Conservation (phyloP, 805 yeast genomes). For the Candida succiphila region DNA sequence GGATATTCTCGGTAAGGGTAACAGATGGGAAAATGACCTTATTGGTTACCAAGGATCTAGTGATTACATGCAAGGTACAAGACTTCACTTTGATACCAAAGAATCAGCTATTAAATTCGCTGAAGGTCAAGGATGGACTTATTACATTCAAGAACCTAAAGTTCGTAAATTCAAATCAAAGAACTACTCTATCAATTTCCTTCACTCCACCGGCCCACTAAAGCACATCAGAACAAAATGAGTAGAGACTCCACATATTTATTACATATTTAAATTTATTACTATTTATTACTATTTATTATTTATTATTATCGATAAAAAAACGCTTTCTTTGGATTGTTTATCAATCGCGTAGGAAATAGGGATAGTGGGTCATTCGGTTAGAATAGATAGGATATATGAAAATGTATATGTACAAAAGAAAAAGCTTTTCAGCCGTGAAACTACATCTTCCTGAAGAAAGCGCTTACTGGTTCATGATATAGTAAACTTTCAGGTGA, state of each 20-base stretch:
- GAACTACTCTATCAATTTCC: slow-evolving; percentile 64
- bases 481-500: too few species aligned
- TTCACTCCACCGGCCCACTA: slow-evolving; percentile 58
- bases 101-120: slow-evolving; percentile 77
- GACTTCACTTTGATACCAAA: slow-evolving; percentile 60
- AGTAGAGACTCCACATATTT: slow-evolving; percentile 1
- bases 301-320: slow-evolving; percentile 1
- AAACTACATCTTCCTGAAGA: too few species aligned
- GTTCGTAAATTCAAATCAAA: slow-evolving; percentile 63
- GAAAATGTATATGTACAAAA: too few species aligned
- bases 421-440: too few species aligned
- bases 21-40: slow-evolving; percentile 84
- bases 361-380: too few species aligned
- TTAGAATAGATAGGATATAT: too few species aligned
- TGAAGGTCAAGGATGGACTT: slow-evolving; percentile 78
- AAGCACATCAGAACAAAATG: slow-evolving; percentile 78
- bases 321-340: too few species aligned
- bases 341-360: too few species aligned
- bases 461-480: too few species aligned
- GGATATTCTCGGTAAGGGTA: slow-evolving; percentile 68
- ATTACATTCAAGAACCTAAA: slow-evolving; percentile 75
- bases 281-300: slow-evolving; percentile 3
- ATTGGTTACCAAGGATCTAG: slow-evolving; percentile 78
- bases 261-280: neutral
- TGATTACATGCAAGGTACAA: slow-evolving; percentile 76